phyloP scores from a whole-genome alignment of 805 yeast genomes.

The Cyberlindnera petersonii region DNA sequence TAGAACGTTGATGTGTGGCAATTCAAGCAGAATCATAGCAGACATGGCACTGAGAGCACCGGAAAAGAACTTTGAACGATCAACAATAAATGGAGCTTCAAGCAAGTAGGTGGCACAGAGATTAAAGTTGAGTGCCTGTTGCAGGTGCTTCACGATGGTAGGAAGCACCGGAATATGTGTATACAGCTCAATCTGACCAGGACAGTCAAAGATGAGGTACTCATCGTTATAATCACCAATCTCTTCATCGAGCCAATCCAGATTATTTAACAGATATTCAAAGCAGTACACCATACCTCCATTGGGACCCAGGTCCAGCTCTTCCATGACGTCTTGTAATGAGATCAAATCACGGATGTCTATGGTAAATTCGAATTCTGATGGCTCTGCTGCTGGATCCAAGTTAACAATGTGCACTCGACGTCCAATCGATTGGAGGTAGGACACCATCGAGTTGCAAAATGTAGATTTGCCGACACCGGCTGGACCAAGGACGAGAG shows the following conservation, averaged over 20 bases:
- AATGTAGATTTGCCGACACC: constrained; percentile 95
- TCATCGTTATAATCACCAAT: constrained; percentile 96
- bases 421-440: constrained; percentile 88
- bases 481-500: constrained; percentile 92
- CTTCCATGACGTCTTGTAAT: constrained; percentile 93
- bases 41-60: constrained; percentile 98
- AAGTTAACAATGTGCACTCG: constrained; percentile 91
- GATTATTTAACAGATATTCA: constrained; percentile 80
- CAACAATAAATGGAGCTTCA: constrained; percentile 93
- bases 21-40: constrained; percentile 91
- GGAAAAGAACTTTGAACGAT: constrained; percentile 85
- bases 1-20: constrained; percentile 89
- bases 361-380: constrained; percentile 84
- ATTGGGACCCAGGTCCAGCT: constrained; percentile 87
- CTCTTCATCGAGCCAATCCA: constrained; percentile 97
- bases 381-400: constrained; percentile 97
- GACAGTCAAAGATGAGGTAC: constrained; percentile 90
- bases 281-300: constrained; percentile 93
- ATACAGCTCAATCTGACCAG: constrained; percentile 93
- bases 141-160: constrained; percentile 79
- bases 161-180: constrained; percentile 95
- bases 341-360: constrained; percentile 90
- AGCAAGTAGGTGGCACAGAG: constrained; percentile 89
- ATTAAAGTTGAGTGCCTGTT: constrained; percentile 73
- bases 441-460: constrained; percentile 80